Evolutionary conservation across 495 filamentous ascomycete genomes (phyloP), one percentile per base, ranked within the genome.

Genomic region (Tuber brumale): DNA sequence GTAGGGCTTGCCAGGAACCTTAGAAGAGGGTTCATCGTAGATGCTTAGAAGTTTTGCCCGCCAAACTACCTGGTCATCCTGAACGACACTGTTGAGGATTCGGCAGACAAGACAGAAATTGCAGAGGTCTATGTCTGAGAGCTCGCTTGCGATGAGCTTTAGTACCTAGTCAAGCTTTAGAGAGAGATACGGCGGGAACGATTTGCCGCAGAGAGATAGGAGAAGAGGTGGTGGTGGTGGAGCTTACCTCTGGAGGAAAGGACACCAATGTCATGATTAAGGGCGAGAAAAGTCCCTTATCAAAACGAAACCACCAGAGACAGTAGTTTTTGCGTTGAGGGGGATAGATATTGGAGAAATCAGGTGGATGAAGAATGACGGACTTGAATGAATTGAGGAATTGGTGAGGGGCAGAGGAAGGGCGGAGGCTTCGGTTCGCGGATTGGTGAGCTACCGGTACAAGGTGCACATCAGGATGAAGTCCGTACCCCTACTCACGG

Each of bases 51-150:
- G 46, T 9, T 71, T 73, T n/a, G 41, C 23, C 43, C 78, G 51
- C 78, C 78, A 80, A 66, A 79, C 70, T 5, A 70, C 37, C 57
- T 79, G 76, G 61, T 79, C 78, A 8, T 71, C 78, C 4, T 73
- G 31, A 0, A 76, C 73, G 35, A 51, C 61, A 44, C 42, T 48
- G 46, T 73, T 42, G 45, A 79, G 75, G 19, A 31, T 57, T 18
- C 61, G 70, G 42, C 77, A 80, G 31, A 66, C 35, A 19, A 80
- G 70, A 41, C 44, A 70, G 69, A 80, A 71, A 46, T 48, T 80
- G 45, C 77, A 80, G 70, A 79, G 73, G 18, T 80, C 78, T 70
- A 71, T 73, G 43, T 80, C 76, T 6, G 70, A 69, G 42, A 80
- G 78, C 39, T 72, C 66, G 73, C 74, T 37, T 23, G 78, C 73